phyloP scores from a whole-genome alignment of 2,329 filamentous ascomycete species.

The Cephalotrichum gorgonifer region DNA sequence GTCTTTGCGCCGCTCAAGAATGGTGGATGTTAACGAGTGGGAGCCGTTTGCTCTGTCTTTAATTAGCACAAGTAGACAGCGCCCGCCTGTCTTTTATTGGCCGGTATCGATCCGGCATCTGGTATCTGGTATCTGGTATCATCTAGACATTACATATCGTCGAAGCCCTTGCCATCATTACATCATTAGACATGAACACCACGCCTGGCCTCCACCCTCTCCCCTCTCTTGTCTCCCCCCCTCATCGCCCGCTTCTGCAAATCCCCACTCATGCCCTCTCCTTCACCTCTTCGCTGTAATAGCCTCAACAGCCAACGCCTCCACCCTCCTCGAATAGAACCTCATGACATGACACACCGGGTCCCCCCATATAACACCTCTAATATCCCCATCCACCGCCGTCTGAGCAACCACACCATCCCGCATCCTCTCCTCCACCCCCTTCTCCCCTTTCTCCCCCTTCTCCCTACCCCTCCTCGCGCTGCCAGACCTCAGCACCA shows the following conservation, averaged over 20 bases:
- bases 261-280: not conserved
- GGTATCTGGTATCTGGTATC: not conserved
- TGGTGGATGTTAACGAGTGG: too few relatives aligned
- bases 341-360: conserved; percentile 72
- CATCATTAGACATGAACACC: not conserved
- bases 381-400: conserved; percentile 56
- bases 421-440: conserved; percentile 35
- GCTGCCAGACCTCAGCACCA: conserved; percentile 51
- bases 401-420: conserved; percentile 60
- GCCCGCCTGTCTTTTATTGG: too few relatives aligned
- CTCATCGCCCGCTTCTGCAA: not conserved
- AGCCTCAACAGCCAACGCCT: conserved; percentile 56
- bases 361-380: conserved; percentile 69
- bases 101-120: too few relatives aligned
- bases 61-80: too few relatives aligned
- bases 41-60: too few relatives aligned
- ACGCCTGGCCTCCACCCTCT: not conserved
- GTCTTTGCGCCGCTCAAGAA: too few relatives aligned
- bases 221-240: not conserved
- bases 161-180: not conserved
- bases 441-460: conserved; percentile 38
- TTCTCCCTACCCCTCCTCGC: conserved; percentile 26
- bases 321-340: conserved; percentile 62
- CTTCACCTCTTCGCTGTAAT: conserved; percentile 1
- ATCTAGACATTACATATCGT: not conserved